These are phyloP conservation scores for Ogataea ganodermae DNA, from an alignment of 805 yeast species.

Conservation along the genomic window DNA sequence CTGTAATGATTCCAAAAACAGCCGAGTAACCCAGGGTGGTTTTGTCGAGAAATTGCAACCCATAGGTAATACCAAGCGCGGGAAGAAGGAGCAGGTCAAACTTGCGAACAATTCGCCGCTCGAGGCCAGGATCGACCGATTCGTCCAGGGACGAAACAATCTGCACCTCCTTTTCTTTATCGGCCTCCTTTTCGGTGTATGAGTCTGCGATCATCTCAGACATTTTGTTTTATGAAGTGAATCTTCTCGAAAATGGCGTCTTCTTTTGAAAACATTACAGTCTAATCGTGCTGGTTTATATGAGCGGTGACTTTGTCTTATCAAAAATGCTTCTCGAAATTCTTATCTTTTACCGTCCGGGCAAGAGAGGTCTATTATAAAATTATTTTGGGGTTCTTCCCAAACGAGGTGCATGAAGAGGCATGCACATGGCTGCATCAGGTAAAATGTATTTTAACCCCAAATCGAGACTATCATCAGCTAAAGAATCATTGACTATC, in stretches of 20 bases:
- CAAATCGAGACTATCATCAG: not conserved
- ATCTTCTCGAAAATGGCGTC: no score
- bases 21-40: slow-evolving; percentile 53
- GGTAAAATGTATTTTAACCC: not conserved
- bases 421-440: not conserved
- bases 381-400: not conserved
- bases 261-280: no score
- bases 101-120: slow-evolving; percentile 32
- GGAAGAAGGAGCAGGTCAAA: slow-evolving; percentile 52
- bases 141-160: slow-evolving; percentile 2
- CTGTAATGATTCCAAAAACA: slow-evolving; percentile 52
- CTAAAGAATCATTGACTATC: not conserved
- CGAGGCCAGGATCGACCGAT: slow-evolving; percentile 13
- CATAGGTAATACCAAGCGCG: slow-evolving; percentile 48
- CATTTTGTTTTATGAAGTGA: slow-evolving; percentile 8
- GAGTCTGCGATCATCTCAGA: slow-evolving; percentile 9
- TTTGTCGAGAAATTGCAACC: slow-evolving; percentile 60
- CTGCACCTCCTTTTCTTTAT: slow-evolving; percentile 5
- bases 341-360: slow-evolving; percentile 1
- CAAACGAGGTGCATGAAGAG: not conserved
- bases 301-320: no score
- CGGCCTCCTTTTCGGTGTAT: not conserved
- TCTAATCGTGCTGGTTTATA: no score
- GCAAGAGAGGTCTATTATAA: not conserved
- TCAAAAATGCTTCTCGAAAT: not conserved